Conservation (phyloP, 1,284 basidiomycete species). For the Irpex rosettiformis region DNA sequence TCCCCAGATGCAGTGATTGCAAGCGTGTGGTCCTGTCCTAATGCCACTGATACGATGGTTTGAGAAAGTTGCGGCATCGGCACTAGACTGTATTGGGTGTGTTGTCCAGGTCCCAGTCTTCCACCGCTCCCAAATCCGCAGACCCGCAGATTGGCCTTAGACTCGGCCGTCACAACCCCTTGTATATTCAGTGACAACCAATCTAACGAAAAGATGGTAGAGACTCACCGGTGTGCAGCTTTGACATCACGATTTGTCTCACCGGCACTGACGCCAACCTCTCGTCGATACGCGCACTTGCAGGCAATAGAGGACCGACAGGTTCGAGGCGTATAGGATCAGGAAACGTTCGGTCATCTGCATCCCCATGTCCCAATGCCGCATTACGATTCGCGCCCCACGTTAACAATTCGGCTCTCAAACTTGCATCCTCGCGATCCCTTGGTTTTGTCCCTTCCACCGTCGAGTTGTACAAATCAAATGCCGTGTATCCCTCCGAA, state of each 20-base stretch:
- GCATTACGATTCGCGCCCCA: slow-evolving; percentile 95
- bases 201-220: background rate
- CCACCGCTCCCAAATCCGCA: slow-evolving; percentile 89
- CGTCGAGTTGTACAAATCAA: slow-evolving; percentile 93
- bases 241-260: slow-evolving; percentile 74
- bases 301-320: slow-evolving; percentile 11
- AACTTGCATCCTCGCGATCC: slow-evolving; percentile 21
- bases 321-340: slow-evolving; percentile 69
- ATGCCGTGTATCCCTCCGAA: slow-evolving; percentile 87
- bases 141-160: slow-evolving; percentile 68
- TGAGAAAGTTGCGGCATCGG: slow-evolving; percentile 58
- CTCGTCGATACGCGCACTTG: slow-evolving; percentile 31
- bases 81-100: slow-evolving; percentile 77
- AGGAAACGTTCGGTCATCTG: slow-evolving; percentile 76
- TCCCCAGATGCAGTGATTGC: slow-evolving; percentile 80
- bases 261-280: slow-evolving; percentile 62
- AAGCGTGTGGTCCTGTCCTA: slow-evolving; percentile 94
- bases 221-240: slow-evolving; percentile 64
- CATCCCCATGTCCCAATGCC: slow-evolving; percentile 80
- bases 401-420: slow-evolving; percentile 68
- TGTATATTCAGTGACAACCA: no score
- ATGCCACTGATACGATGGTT: slow-evolving; percentile 54
- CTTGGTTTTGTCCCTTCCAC: slow-evolving; percentile 69
- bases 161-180: slow-evolving; percentile 76
- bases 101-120: slow-evolving; percentile 75